These are phyloP conservation scores for Sporothrix mexicana DNA, from an alignment of 2,329 filamentous ascomycete species.

Conservation along the genomic window DNA sequence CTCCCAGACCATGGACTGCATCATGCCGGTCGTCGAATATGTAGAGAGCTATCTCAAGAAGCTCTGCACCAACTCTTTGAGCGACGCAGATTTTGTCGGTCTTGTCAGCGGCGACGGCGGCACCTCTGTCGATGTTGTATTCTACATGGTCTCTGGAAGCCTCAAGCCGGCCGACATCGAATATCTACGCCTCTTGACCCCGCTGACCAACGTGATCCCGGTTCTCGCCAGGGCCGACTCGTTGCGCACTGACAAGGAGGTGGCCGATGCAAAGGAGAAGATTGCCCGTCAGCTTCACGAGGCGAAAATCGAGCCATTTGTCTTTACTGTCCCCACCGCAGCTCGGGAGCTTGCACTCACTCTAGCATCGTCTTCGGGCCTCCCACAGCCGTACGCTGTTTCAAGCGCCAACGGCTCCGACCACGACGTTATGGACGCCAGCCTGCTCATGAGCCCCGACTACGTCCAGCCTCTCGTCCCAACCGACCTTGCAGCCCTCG, in stretches of 20 bases:
- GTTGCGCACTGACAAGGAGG: constrained; percentile 59
- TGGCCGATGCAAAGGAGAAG: constrained; percentile 64
- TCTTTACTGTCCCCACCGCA: constrained; percentile 59
- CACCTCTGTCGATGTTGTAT: constrained; percentile 79
- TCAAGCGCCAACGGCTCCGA: constrained; percentile 77
- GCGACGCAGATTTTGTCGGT: constrained; percentile 75
- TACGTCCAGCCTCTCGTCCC: constrained; percentile 80
- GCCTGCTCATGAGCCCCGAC: constrained; percentile 87
- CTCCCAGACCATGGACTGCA: constrained; percentile 58
- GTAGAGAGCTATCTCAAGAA: constrained; percentile 72
- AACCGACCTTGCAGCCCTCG: constrained; percentile 73
- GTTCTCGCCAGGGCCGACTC: constrained; percentile 79
- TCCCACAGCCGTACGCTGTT: constrained; percentile 68
- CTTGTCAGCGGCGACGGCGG: constrained; percentile 83
- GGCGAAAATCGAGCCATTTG: constrained; percentile 67
- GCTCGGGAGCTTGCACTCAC: constrained; percentile 33
- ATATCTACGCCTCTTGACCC: constrained; percentile 71
- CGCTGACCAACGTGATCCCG: constrained; percentile 83
- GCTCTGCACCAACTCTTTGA: constrained; percentile 67
- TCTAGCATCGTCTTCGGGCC: background rate
- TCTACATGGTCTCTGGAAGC: constrained; percentile 77
- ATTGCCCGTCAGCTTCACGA: constrained; percentile 62
- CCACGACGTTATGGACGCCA: constrained; percentile 87
- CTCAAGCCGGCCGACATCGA: constrained; percentile 70
- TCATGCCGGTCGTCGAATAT: constrained; percentile 69